Base-by-base conservation (phyloP, 148 eudicot genomes). In the Arctostaphylos glauca region DNA sequence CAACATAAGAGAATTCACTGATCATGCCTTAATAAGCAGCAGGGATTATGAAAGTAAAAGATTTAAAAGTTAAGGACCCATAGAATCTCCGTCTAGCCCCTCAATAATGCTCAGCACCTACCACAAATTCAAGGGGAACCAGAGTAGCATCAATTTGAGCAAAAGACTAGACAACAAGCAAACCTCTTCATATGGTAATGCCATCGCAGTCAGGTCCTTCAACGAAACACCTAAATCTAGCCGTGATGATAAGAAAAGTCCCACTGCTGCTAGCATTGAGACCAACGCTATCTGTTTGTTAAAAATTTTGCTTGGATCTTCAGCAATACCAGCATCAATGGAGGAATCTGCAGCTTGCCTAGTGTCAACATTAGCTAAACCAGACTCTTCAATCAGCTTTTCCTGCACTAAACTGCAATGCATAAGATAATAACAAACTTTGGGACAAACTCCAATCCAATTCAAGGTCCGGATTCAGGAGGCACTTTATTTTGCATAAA, bases 131-230 rank as follows among this genome's bases (percentile, higher is more conserved):
- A 5, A 74, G 23, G 23, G 5, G 53, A 77, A 50, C n/a, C 25
- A 21, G 16, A 47, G 54, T 5, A 72, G 68, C 54, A 76, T 59
- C 41, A 70, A 74, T 19, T 71, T 43, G 56, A 62, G 55, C 25
- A 5, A 73, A 1, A 82, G 55, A 48, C 7, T 1, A 16, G 48
- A 71, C 41, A 83, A 48, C 44, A 68, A 76, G 73, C 85, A 87
- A 77, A 96, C 99, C 98, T 94, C 91, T 81, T 96, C 99, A 89
- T 90, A 94, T 31, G 98, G 94, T 49, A 94, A 82, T 71, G 98
- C 99, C 71, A 81, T 77, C 83, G 97, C 97, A 66, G 98, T 78
- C 31, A 96, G 92, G 86, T 96, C 99, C 82, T 88, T 90, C 78
- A 96, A 87, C 31, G 99, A 96, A 86, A 92, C 91, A 46, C 98